Evolutionary conservation across 1,139 yeast genomes (phyloP), one percentile per base, ranked within the genome.

Genomic region (Pichia sp.): DNA sequence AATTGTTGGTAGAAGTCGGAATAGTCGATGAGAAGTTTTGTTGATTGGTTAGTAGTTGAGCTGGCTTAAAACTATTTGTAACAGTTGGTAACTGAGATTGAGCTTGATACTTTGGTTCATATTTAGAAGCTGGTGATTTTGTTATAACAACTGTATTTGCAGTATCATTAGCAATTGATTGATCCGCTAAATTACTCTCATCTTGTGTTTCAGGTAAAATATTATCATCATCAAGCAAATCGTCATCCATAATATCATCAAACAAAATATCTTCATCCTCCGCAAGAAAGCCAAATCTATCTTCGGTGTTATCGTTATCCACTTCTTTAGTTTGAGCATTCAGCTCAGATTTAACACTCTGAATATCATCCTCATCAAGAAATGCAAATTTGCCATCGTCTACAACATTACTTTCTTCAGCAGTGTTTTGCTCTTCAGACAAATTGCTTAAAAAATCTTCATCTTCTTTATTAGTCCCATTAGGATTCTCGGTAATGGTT

Each of bases 201-300:
- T 29, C 13, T 16, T 10, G 19, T 10, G 14, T 15, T 5, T 19
- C 14, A 16, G 21, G 11, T 11, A 15, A 15, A 34, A 16, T 33
- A 13, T 61, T 55, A 35, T 67, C 70, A 43, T 67, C 70, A 2
- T 54, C 63, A 37, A 66, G 44, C 1, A 66, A 62, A 28, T 59
- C 62, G 33, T 58, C 61, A 40, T 55, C 61, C 47, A 47, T 48
- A 10, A 55, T 37, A 30, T 55, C 63, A 34, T 57, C 64, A 7
- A 56, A 38, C 6, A 59, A 45, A n/a, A 56, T 31, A n/a, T 56
- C 57, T 26, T 50, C 50, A 34, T 57, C 61, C 3, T 44, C 50
- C 32, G 53, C 60, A 15, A 59, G 47, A 31, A 57, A 57, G 27
- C 45, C 51, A 30, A 57, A 47, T 18, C 53, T 56, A n/a, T 50